Evolutionary conservation across 345 rosid genomes (phyloP), one percentile per base, ranked within the genome.

Genomic region (Gossypium thurberi): DNA sequence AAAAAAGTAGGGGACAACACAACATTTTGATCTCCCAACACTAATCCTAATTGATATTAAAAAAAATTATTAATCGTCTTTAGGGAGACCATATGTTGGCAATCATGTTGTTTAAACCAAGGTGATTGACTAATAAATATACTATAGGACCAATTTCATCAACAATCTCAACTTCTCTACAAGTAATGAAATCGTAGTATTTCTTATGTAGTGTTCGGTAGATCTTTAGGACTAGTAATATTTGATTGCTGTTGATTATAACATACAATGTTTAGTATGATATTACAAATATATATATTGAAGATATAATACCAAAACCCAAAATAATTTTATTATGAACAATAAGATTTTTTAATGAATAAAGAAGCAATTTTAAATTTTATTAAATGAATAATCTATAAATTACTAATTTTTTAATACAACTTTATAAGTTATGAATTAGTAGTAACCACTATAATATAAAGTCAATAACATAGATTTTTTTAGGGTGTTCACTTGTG

Each of bases 91-190:
- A 56, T 56, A 37, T 77, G 73, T 20, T 76, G 58, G 72, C 56
- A 77, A 82, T 77, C 62, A 76, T 77, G 80, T 71, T 74, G 71
- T 73, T 78, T 69, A 74, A 17, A 52, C 70, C 51, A 56, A 78
- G 67, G 75, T 57, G 58, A 75, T 70, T 75, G 65, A 70, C 74
- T 70, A 70, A 72, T 74, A 12, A 42, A 33, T 57, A 58, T 53
- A 25, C 28, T 14, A 18, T 33, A 4, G 6, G 37, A 33, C 37
- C 40, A 8, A 18, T 37, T 56, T 70, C 42, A 58, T 18, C 68
- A 70, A 23, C 1, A 55, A 68, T 63, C 66, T 62, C 53, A 74
- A 71, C 70, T 61, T 78, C 78, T 73, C 77, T 33, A 76, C 40
- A 42, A 42, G 51, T 42, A 64, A 23, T 53, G 70, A 59, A 63